Base-by-base conservation (phyloP, 495 filamentous ascomycete genomes). In the Thermothielavioides terrestris region DNA sequence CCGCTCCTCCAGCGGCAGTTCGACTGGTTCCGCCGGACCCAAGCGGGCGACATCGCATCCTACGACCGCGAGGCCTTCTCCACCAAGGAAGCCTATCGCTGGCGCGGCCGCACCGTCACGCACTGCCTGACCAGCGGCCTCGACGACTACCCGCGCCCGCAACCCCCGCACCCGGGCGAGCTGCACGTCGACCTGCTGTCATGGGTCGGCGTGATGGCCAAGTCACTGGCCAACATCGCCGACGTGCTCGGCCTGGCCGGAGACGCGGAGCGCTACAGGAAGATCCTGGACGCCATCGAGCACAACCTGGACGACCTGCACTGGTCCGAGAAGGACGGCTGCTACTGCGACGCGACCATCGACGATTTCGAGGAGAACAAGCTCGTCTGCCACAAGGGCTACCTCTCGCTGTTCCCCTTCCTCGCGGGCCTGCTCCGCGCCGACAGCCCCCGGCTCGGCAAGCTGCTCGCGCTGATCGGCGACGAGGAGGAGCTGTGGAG, bases 81-180 rank as follows among this genome's bases (percentile, higher is more conserved):
- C 2, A 75, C 76, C 22, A 89, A 85, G 59, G 92, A 97, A 69
- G 92, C 78, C 11, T 98, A 95, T 72, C 84, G 92, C 57, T 98
- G 92, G 92, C 85, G 94, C 42, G 92, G 92, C 57, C 88, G 94
- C 34, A 90, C 86, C 30, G 72, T 81, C 8, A 77, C 81, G 47
- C 92, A 97, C 63, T 84, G 92, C 52, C 74, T 98, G 49, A 92
- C 92, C 15, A 95, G 89, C 30, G 92, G 92, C 10, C 76, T 97
- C 9, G 92, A 98, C 60, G 92, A 98, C 67, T 97, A 97, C 64
- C 92, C 92, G 38, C 82, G 92, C 34, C 75, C 94, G 20, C 89
- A 94, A 59, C 92, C 92, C 7, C 92, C 92, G n/a, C 92, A 98
- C 66, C 92, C 92, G 2, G 94, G 90, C 60, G 92, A 98, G 77